These are phyloP conservation scores for Knoxdaviesia proteae DNA, from an alignment of 2,329 filamentous ascomycete species.

Conservation along the genomic window DNA sequence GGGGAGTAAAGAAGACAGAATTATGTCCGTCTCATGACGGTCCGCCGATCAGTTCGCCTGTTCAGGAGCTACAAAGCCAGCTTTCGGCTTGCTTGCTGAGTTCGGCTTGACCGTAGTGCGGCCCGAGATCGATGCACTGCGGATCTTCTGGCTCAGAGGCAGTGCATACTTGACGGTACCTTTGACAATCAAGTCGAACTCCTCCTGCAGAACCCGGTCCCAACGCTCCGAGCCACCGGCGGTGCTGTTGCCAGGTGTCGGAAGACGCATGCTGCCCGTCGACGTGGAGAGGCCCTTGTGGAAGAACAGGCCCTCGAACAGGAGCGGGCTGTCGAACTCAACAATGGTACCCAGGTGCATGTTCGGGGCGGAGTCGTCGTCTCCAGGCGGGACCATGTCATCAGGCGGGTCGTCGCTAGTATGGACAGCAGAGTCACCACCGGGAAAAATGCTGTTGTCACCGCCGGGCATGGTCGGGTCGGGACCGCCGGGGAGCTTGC, in stretches of 20 bases:
- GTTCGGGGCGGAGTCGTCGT: constrained; percentile 52
- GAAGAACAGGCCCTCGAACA: constrained; percentile 79
- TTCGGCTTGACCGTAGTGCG: constrained; percentile 40
- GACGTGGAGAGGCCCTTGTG: constrained; percentile 51
- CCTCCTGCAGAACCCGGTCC: constrained; percentile 76
- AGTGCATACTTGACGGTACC: constrained; percentile 71
- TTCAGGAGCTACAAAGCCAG: constrained; percentile 4
- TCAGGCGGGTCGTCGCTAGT: constrained; percentile 14
- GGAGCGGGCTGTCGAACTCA: constrained; percentile 69
- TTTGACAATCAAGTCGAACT: constrained; percentile 82
- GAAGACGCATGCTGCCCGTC: constrained; percentile 63
- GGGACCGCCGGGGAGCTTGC: constrained; percentile 16
- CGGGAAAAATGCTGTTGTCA: background rate
- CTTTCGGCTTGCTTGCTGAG: constrained; percentile 30
- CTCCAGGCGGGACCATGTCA: constrained; percentile 29
- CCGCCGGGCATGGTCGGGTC: constrained; percentile 1
- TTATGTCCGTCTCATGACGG: too few species aligned
- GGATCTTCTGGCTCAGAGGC: constrained; percentile 36
- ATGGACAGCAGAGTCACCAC: constrained; percentile 4
- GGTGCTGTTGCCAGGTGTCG: constrained; percentile 72
- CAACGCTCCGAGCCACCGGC: constrained; percentile 69
- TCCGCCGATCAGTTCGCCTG: too few species aligned
- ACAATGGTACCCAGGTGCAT: constrained; percentile 83
- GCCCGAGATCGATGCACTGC: constrained; percentile 38
- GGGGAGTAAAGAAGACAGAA: background rate